Conservation (phyloP, 345 rosid genomes). For the Aurinia saxatilis region DNA sequence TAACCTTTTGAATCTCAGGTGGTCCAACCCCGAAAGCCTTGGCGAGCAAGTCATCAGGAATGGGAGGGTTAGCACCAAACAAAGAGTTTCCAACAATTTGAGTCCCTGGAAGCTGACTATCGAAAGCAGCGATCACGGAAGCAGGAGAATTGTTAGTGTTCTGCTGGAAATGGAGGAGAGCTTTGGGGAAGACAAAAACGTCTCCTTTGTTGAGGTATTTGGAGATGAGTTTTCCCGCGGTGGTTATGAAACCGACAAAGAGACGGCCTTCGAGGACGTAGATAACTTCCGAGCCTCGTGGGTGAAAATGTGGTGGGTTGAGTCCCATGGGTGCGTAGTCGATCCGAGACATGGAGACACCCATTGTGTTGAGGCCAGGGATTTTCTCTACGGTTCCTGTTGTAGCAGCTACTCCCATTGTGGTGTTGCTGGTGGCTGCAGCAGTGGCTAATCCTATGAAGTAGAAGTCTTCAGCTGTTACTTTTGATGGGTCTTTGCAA, state of each 20-base stretch:
- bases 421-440: conserved; percentile 9
- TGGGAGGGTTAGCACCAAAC: conserved; percentile 39
- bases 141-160: conserved; percentile 36
- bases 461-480: conserved; percentile 29
- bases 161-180: conserved; percentile 53
- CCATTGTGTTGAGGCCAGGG: conserved; percentile 32
- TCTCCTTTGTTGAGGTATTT: conserved; percentile 52
- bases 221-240: conserved; percentile 36
- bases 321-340: conserved; percentile 50
- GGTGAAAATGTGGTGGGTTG: conserved; percentile 38
- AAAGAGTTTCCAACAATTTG: conserved; percentile 36
- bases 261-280: conserved; percentile 50
- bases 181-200: conserved; percentile 45
- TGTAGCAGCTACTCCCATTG: conserved; percentile 19
- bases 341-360: conserved; percentile 31
- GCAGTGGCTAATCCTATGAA: conserved; percentile 23
- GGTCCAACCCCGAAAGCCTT: conserved; percentile 39
- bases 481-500: conserved; percentile 28
- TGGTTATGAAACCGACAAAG: conserved; percentile 51
- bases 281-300: conserved; percentile 44
- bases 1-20: conserved; percentile 35
- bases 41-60: conserved; percentile 42
- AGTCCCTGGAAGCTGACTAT: conserved; percentile 56
- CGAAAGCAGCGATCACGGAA: conserved; percentile 44
- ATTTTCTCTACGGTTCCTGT: conserved; percentile 29